These are phyloP conservation scores for Volvariella surrecta DNA, from an alignment of 1,284 basidiomycete genomes.

Conservation along the genomic window DNA sequence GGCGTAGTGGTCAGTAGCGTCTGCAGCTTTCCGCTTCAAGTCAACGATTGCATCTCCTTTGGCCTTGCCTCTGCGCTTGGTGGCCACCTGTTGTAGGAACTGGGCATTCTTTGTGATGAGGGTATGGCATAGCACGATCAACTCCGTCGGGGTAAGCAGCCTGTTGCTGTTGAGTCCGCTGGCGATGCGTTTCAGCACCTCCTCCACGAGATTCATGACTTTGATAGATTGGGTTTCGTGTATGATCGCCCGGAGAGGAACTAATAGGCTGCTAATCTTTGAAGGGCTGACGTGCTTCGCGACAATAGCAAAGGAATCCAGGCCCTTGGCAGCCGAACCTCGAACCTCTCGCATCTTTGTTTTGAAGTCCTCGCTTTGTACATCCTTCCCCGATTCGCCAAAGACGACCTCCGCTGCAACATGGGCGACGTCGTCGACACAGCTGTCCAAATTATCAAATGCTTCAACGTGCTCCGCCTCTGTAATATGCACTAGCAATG, in stretches of 20 bases:
- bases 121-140: slow-evolving; percentile 83
- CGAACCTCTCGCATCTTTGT: slow-evolving; percentile 91
- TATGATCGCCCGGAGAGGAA: slow-evolving; percentile 82
- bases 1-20: slow-evolving; percentile 64
- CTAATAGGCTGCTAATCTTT: slow-evolving; percentile 71
- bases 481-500: slow-evolving; percentile 77
- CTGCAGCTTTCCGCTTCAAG: slow-evolving; percentile 56
- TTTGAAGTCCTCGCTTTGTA: slow-evolving; percentile 85
- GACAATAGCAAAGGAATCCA: slow-evolving; percentile 82
- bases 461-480: slow-evolving; percentile 39
- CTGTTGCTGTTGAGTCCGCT: slow-evolving; percentile 82
- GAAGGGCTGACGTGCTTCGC: slow-evolving; percentile 69
- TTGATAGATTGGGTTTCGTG: slow-evolving; percentile 79
- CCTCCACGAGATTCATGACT: slow-evolving; percentile 83
- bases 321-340: slow-evolving; percentile 67
- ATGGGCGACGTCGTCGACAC: slow-evolving; percentile 72
- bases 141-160: slow-evolving; percentile 61
- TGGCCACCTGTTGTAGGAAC: slow-evolving; percentile 58
- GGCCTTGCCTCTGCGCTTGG: slow-evolving; percentile 28
- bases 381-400: slow-evolving; percentile 89
- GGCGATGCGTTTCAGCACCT: slow-evolving; percentile 79
- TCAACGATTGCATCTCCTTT: slow-evolving; percentile 71
- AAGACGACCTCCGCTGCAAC: slow-evolving; percentile 92
- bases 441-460: slow-evolving; percentile 68
- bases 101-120: slow-evolving; percentile 87